Evolutionary conservation across 2,329 filamentous ascomycete genomes (phyloP), one percentile per base, ranked within the genome.

Genomic region (Neonectria sp.): DNA sequence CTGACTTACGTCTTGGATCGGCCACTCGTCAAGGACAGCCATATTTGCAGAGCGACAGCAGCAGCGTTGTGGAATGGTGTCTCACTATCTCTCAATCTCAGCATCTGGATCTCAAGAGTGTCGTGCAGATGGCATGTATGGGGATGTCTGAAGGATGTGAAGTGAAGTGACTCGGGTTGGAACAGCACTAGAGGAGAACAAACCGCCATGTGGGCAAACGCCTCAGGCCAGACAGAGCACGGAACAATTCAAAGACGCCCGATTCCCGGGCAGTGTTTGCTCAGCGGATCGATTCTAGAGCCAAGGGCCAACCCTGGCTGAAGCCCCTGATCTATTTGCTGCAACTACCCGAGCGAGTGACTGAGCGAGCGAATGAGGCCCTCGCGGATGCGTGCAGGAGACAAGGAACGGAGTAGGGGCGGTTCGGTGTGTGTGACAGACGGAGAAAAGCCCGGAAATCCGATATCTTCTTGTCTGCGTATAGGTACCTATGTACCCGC

Each of bases 11-110:
- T 84, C 81, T 67, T 81, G 81, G 53, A 85, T 78, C 27, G 88
- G 86, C 88, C 88, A 90, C 77, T 81, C 76, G 60, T 82, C 77
- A 33, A 82, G 79, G 59, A 78, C 72, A 31, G 79, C 78, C 86
- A 88, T 88, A 37, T 72, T 77, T 75, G 37, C 49, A 37, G 21
- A 25, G 15, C 7, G 40, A 4, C 2, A 53, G 21, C 13, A 8
- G 31, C 17, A 21, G 6, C 17, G 15, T 29, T 48, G 5, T 9
- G 29, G 12, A 24, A 49, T 6, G 11, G 13, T 13, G 29, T 9
- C 27, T 52, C 29, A 35, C 49, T 52, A 12, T 52, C 2, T 12
- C n/a, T 53, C 31, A 7, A 35, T 53, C 3, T 53, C 51, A 25
- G 51, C 12, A 12, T 35, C n/a, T 35, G 29, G 7, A 13, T 53